Conservation (phyloP, 805 yeast species). For the Candida glaebosa region DNA sequence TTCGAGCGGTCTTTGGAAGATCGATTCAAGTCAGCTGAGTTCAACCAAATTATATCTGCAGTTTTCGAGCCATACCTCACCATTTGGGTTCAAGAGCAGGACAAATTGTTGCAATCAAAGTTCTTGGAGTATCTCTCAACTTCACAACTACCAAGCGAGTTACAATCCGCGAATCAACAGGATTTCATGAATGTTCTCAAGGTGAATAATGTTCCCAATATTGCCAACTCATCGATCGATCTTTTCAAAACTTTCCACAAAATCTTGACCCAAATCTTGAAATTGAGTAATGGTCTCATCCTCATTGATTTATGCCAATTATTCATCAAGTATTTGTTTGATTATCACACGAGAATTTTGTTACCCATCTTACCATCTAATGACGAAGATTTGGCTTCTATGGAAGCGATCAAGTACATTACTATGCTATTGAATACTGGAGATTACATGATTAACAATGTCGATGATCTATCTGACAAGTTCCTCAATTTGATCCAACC, state of each 20-base stretch:
- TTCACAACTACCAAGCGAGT: conserved; percentile 48
- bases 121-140: conserved; percentile 62
- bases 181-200: conserved; percentile 37
- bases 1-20: conserved; percentile 74
- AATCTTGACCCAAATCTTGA: conserved; percentile 59
- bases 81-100: conserved; percentile 87
- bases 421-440: conserved; percentile 82
- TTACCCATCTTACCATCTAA: conserved; percentile 29
- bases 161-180: conserved; percentile 15
- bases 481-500: conserved; percentile 37
- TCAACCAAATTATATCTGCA: conserved; percentile 49
- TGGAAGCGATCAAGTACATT: conserved; percentile 62
- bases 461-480: conserved; percentile 70
- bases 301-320: conserved; percentile 54
- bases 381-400: conserved; percentile 42
- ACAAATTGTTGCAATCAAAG: conserved; percentile 55
- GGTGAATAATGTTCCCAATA: conserved; percentile 54
- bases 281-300: conserved; percentile 37
- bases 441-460: conserved; percentile 80
- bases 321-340: conserved; percentile 63
- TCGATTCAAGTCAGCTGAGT: conserved; percentile 50
- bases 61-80: conserved; percentile 82
- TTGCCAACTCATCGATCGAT: conserved; percentile 84
- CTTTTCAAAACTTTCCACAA: conserved; percentile 76
- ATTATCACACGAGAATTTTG: conserved; percentile 32